Base-by-base conservation (phyloP, 2,329 filamentous ascomycete genomes). In the Pseudonectria foliicola region DNA sequence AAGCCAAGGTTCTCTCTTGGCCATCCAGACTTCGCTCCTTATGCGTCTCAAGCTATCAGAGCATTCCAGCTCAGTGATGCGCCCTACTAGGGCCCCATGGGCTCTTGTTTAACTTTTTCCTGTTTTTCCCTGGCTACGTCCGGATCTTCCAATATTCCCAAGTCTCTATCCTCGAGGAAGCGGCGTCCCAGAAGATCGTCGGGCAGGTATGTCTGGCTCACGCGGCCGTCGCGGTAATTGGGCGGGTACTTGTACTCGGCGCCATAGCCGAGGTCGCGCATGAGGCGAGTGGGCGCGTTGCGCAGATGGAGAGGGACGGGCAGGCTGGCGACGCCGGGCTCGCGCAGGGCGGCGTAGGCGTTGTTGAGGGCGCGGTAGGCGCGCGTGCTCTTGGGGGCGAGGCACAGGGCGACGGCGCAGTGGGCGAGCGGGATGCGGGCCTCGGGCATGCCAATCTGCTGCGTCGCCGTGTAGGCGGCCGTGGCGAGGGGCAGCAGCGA, bases 221-320 rank as follows among this genome's bases (percentile, higher is more conserved):
- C 90, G 48, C 67, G 76, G 0, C 92, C 92, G 41, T 89, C 78
- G 33, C 75, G 63, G 53, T 90, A 98, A 48, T 94, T 85, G 0
- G 92, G 92, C 48, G 94, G 94, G 55, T 98, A 96, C 61, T 96
- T 96, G 62, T 98, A 98, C 56, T 88, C 85, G 32, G 79, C 81
- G 1, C 89, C 89, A 54, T 88, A 94, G 0, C 87, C 90, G 46
- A 96, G 65, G 48, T 95, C 90, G 51, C 89, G 85, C 90, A 98
- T 94, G 45, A 96, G 58, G 46, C 81, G 75, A 2, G 92, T 96
- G 0, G 92, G 90, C 7, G 92, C 92, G 59, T 96, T 96, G 39
- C 92, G 70, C 39, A 98, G 62, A 57, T 96, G 92, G 26, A 92
- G 62, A 3, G 92, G 92, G 14, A 98, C 80, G 0, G 88, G 85